Evolutionary conservation across 768 basidiomycete species (phyloP).

Genomic region (Hortiboletus campestris): DNA sequence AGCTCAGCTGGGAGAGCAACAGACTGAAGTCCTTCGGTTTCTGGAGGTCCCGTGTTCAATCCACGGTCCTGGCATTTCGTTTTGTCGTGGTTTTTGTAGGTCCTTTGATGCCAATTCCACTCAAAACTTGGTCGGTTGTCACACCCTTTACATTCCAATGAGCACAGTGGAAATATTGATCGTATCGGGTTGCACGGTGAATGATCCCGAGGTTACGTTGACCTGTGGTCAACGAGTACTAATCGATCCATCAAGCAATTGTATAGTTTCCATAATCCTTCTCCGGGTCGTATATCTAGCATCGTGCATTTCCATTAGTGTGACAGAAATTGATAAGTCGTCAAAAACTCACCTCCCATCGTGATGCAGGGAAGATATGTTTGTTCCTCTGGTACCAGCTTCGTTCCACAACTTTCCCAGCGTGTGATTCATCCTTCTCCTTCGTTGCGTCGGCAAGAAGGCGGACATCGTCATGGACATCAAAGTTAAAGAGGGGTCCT

Average conservation of each 20-base stretch:
- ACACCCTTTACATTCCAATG: neutral
- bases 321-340: neutral
- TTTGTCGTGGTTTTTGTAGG: neutral
- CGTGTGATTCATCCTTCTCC: constrained; percentile 98
- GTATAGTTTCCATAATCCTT: constrained; percentile 93
- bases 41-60: constrained; percentile 54
- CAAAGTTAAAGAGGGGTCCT: constrained; percentile 96
- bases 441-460: constrained; percentile 90
- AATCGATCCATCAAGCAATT: constrained; percentile 43
- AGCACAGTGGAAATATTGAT: neutral
- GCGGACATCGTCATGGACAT: constrained; percentile 98
- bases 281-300: constrained; percentile 87
- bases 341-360: constrained; percentile 77
- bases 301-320: neutral
- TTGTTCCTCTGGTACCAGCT: constrained; percentile 96
- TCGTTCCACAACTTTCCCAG: constrained; percentile 96
- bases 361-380: constrained; percentile 94
- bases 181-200: neutral
- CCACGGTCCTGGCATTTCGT: constrained; percentile 48
- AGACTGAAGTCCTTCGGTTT: constrained; percentile 48
- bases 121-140: neutral
- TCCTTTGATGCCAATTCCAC: neutral
- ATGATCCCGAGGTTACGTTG: neutral
- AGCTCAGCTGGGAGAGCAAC: constrained; percentile 77
- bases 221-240: constrained; percentile 1